These are phyloP conservation scores for Stylosanthes scabra DNA, from an alignment of 331 rosid genomes.

Conservation along the genomic window DNA sequence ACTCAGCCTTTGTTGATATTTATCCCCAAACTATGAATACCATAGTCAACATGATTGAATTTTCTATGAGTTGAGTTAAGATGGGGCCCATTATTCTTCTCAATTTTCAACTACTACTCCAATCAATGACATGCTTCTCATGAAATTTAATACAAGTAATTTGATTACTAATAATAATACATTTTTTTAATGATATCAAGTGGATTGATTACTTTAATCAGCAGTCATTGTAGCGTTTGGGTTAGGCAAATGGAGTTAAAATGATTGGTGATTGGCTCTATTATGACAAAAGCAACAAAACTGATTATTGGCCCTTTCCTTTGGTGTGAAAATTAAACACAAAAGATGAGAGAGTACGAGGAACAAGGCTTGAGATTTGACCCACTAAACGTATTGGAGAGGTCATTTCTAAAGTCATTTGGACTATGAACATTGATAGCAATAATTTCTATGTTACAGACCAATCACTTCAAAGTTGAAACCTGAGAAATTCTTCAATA, in stretches of 20 bases:
- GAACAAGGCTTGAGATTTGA: neutral
- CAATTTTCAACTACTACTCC: neutral
- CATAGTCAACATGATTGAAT: neutral
- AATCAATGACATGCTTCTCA: neutral
- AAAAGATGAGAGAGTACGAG: neutral
- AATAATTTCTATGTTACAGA: conserved; percentile 1
- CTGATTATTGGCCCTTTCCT: neutral
- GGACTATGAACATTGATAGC: conserved; percentile 10
- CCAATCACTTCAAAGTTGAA: too few relatives aligned
- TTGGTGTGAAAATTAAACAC: neutral
- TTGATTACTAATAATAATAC: too few relatives aligned
- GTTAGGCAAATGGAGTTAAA: neutral
- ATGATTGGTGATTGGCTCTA: neutral
- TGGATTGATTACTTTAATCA: neutral
- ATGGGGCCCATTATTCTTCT: neutral
- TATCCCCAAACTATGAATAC: neutral
- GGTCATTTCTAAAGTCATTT: neutral
- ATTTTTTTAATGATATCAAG: neutral
- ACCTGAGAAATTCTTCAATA: too few relatives aligned
- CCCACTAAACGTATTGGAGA: neutral
- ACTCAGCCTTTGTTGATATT: neutral
- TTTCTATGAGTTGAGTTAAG: neutral
- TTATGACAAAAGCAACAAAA: neutral
- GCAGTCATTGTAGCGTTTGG: neutral
- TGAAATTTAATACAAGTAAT: too few relatives aligned